These are phyloP conservation scores for Chaetomium sp. DNA, from an alignment of 2,329 filamentous ascomycete genomes.

Conservation along the genomic window DNA sequence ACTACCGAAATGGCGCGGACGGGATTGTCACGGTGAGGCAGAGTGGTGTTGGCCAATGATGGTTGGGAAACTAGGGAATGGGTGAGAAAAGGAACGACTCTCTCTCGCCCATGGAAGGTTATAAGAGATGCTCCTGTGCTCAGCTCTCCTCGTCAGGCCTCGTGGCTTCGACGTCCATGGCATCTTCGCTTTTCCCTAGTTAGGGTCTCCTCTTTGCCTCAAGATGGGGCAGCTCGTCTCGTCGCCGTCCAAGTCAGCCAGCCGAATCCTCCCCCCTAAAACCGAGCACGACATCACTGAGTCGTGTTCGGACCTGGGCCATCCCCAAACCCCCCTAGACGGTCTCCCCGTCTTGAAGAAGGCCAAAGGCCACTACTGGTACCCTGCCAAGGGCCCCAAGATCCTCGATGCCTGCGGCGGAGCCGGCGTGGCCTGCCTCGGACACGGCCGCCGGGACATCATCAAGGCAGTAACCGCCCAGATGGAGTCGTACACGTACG, in stretches of 20 bases:
- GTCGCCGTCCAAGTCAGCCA: neutral
- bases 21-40: neutral
- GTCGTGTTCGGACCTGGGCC: slow-evolving; percentile 18
- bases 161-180: neutral
- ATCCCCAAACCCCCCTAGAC: neutral
- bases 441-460: slow-evolving; percentile 65
- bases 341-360: slow-evolving; percentile 23
- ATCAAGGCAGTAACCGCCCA: slow-evolving; percentile 61
- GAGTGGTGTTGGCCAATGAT: neutral
- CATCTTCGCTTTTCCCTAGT: neutral
- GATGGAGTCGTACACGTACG: slow-evolving; percentile 37
- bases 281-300: slow-evolving; percentile 21
- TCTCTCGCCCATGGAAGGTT: neutral
- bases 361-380: slow-evolving; percentile 35
- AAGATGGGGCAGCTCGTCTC: slow-evolving; percentile 28
- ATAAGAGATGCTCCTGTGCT: neutral
- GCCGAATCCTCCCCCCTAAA: slow-evolving; percentile 8
- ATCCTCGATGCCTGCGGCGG: slow-evolving; percentile 75
- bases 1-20: neutral
- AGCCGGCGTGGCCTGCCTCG: slow-evolving; percentile 71
- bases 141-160: neutral
- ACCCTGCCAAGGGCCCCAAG: slow-evolving; percentile 48
- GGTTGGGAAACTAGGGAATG: neutral
- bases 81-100: neutral
- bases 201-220: neutral